phyloP scores from a whole-genome alignment of 1,284 basidiomycete species.

The Moesziomyces sp. region DNA sequence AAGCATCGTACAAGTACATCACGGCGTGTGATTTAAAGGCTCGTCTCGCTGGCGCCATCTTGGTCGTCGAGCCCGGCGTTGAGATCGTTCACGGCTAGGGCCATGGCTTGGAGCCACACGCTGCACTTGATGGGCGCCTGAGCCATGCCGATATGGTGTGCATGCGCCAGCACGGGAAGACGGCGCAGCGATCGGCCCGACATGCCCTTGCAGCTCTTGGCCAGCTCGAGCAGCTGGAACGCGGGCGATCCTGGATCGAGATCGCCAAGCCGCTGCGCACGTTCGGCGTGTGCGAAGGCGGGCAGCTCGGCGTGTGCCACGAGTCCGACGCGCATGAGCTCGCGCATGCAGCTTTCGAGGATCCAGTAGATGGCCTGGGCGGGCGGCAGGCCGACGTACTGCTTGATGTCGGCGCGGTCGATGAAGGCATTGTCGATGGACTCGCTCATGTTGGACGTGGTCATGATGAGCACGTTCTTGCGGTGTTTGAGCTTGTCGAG shows the following conservation, averaged over 20 bases:
- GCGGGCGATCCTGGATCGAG: slow-evolving; percentile 65
- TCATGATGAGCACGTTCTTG: slow-evolving; percentile 94
- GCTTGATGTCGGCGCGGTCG: slow-evolving; percentile 95
- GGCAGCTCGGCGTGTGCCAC: slow-evolving; percentile 69
- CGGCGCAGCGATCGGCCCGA: slow-evolving; percentile 89
- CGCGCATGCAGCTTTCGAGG: slow-evolving; percentile 81
- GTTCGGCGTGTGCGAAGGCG: slow-evolving; percentile 2
- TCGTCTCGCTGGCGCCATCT: too few relatives aligned
- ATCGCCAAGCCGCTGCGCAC: background rate
- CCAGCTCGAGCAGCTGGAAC: slow-evolving; percentile 75
- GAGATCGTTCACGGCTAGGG: slow-evolving; percentile 25
- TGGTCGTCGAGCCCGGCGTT: slow-evolving; percentile 3
- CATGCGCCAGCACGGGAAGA: slow-evolving; percentile 89
- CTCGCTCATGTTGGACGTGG: slow-evolving; percentile 93
- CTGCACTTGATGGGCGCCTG: slow-evolving; percentile 24
- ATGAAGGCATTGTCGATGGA: slow-evolving; percentile 96
- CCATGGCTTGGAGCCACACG: slow-evolving; percentile 54
- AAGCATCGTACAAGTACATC: too few relatives aligned
- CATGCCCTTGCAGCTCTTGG: slow-evolving; percentile 81
- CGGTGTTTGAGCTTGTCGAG: slow-evolving; percentile 92
- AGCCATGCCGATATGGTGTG: slow-evolving; percentile 75
- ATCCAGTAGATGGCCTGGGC: slow-evolving; percentile 93
- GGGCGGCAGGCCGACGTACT: slow-evolving; percentile 90
- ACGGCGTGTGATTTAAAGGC: too few relatives aligned
- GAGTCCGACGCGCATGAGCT: slow-evolving; percentile 81